These are phyloP conservation scores for Fusarium sp. DNA, from an alignment of 2,329 filamentous ascomycete species.

Conservation along the genomic window DNA sequence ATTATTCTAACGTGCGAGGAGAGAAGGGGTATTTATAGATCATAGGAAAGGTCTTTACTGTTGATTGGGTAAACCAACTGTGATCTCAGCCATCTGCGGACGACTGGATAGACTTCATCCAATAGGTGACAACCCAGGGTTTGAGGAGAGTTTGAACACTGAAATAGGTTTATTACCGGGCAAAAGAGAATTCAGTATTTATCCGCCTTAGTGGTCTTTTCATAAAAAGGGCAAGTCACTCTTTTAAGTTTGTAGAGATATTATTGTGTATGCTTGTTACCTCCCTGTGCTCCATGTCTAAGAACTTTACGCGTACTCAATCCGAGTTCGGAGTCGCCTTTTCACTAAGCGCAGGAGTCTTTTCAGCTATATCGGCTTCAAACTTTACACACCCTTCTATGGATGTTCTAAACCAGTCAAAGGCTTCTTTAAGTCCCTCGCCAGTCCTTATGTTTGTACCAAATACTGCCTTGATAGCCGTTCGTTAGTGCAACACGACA, in stretches of 20 bases:
- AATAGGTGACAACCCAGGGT: too few species aligned
- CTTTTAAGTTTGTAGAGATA: too few species aligned
- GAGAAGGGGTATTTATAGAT: neutral
- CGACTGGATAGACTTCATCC: neutral
- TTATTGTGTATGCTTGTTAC: neutral
- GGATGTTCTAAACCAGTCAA: neutral
- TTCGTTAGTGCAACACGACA: fast-evolving
- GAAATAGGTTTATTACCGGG: too few species aligned
- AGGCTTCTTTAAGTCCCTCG: neutral
- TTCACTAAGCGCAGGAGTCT: neutral
- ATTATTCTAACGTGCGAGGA: too few species aligned
- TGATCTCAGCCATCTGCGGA: neutral
- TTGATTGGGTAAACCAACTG: neutral
- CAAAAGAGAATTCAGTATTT: too few species aligned
- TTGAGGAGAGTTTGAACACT: too few species aligned
- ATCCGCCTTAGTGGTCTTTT: too few species aligned
- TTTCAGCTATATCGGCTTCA: neutral
- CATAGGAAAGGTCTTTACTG: neutral
- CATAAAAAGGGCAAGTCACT: too few species aligned
- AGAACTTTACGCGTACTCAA: too few species aligned
- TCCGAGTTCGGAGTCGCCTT: too few species aligned
- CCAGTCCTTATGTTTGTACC: neutral
- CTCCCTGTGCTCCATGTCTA: too few species aligned
- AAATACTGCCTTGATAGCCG: neutral
- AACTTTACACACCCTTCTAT: neutral